Evolutionary conservation across 306 rosid species (phyloP), one percentile per base, ranked within the genome.

Genomic region (Cicer judaicum): DNA sequence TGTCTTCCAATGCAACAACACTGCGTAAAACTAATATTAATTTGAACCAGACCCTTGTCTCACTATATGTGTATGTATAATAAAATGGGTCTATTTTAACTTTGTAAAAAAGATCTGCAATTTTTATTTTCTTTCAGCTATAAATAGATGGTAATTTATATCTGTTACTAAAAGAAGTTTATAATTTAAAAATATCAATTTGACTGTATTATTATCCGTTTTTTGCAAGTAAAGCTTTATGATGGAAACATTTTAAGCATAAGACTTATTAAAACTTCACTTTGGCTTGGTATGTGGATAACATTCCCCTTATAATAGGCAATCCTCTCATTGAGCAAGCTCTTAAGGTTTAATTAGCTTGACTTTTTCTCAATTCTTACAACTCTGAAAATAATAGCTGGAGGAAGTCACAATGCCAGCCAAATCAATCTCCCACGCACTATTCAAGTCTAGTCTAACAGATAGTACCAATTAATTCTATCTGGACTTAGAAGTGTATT

Each of bases 381-480:
- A 42, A 43, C 46, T 10, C 39, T 42, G 42, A 64, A 43, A 43
- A 41, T 8, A 41, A 41, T 41, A 64, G 52, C 49, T 64, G 69
- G 34, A 64, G 53, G 6, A 59, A 29, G 65, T 39, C 49, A 64
- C 8, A 48, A 16, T 74, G 54, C 8, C 63, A 34, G 71, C 5
- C 2, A 69, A 36, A 77, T 16, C 18, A 64, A 43, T 65, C 43
- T 55, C 60, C 10, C 8, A 29, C 6, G 4, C 38, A 21, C 5
- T 12, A 36, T 77, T 40, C 47, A 74, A 68, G 46, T 16, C 21
- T 47, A 59, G n/a, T 48, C 29, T 71, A 39, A 12, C 48, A 43
- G 64, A 29, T 41, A 14, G 60, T 64, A 29, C 16, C 44, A 48
- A 67, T 21, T 12, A 67, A 61, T 41, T 62, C 75, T 50, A 39